Evolutionary conservation across 2,329 filamentous ascomycete species (phyloP).

Genomic region (Periconia sp.): DNA sequence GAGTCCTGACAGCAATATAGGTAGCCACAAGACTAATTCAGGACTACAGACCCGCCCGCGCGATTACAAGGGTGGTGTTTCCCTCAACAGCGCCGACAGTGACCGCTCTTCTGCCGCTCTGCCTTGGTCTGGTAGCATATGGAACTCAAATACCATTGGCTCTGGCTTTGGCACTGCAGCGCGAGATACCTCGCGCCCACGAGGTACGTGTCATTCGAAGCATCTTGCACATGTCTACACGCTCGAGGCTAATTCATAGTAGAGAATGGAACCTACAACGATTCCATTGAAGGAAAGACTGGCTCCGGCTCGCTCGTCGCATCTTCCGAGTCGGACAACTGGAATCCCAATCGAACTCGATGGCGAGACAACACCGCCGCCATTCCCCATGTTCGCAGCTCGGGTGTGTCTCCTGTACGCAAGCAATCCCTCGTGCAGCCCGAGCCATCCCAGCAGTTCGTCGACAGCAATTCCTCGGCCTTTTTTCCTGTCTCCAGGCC

Average conservation of each 20-base stretch:
- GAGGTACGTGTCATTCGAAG: slow-evolving; percentile 24
- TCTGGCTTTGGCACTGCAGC: slow-evolving; percentile 29
- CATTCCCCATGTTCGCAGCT: slow-evolving; percentile 36
- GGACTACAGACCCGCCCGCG: slow-evolving; percentile 31
- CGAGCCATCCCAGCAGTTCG: slow-evolving; percentile 35
- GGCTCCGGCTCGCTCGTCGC: slow-evolving; percentile 70
- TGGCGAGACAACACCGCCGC: slow-evolving; percentile 58
- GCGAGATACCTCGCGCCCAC: slow-evolving; percentile 35
- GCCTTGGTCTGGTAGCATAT: slow-evolving; percentile 40
- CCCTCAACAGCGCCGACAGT: slow-evolving; percentile 31
- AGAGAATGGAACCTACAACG: slow-evolving; percentile 34
- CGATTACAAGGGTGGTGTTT: slow-evolving; percentile 30
- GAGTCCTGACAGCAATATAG: not conserved
- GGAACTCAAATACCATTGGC: slow-evolving; percentile 30
- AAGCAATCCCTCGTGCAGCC: slow-evolving; percentile 41
- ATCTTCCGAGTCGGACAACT: slow-evolving; percentile 69
- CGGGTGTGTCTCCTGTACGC: slow-evolving; percentile 41
- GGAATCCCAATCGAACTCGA: slow-evolving; percentile 56
- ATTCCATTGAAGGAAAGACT: slow-evolving; percentile 57
- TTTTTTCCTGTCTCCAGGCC: slow-evolving; percentile 30
- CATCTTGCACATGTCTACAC: not conserved
- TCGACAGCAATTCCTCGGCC: slow-evolving; percentile 26
- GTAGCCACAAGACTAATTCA: slow-evolving; percentile 7
- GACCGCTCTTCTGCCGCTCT: slow-evolving; percentile 27
- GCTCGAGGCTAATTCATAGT: slow-evolving; percentile 15